phyloP scores from a whole-genome alignment of 1,284 basidiomycete genomes.

The Crocinoboletus sp. region DNA sequence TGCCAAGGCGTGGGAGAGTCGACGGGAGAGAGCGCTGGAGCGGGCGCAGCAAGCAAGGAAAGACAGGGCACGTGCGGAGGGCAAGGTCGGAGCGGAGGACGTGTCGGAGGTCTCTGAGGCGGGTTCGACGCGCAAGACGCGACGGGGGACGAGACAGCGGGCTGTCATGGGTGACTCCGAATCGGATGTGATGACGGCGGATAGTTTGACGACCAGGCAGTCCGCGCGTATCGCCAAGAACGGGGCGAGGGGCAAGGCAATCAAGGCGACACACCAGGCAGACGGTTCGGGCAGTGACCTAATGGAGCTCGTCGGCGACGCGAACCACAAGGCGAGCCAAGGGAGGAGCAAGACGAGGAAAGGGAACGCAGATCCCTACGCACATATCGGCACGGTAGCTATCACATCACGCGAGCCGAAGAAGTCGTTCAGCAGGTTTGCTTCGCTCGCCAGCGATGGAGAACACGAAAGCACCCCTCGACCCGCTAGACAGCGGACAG shows the following conservation, averaged over 20 bases:
- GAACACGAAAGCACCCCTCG: constrained; percentile 26
- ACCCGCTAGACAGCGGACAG: constrained; percentile 10
- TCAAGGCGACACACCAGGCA: not conserved
- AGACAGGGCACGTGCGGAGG: constrained; percentile 7
- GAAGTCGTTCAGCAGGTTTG: constrained; percentile 1
- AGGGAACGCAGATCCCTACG: not conserved
- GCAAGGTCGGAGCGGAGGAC: not conserved
- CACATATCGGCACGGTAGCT: not conserved
- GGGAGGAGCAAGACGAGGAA: constrained; percentile 1
- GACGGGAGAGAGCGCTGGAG: constrained; percentile 23
- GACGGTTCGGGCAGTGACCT: constrained; percentile 7
- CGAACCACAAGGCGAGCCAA: not conserved
- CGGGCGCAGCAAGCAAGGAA: constrained; percentile 17
- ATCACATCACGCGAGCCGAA: not conserved
- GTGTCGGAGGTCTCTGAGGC: constrained; percentile 12
- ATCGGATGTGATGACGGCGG: constrained; percentile 30
- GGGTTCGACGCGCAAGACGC: constrained; percentile 1
- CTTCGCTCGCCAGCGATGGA: constrained; percentile 3
- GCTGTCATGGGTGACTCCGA: constrained; percentile 11
- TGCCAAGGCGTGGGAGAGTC: constrained; percentile 22
- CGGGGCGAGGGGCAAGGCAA: not conserved
- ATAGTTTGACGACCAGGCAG: constrained; percentile 14
- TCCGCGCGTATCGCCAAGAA: constrained; percentile 7
- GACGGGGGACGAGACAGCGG: constrained; percentile 1
- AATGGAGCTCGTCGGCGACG: constrained; percentile 4